A percentile compares a stretch with the other conserved stretches of the same genome.
These are phyloP conservation scores for Phytopythium litorale DNA, from an alignment of 352 stramenopile species.

Conservation along the genomic window DNA sequence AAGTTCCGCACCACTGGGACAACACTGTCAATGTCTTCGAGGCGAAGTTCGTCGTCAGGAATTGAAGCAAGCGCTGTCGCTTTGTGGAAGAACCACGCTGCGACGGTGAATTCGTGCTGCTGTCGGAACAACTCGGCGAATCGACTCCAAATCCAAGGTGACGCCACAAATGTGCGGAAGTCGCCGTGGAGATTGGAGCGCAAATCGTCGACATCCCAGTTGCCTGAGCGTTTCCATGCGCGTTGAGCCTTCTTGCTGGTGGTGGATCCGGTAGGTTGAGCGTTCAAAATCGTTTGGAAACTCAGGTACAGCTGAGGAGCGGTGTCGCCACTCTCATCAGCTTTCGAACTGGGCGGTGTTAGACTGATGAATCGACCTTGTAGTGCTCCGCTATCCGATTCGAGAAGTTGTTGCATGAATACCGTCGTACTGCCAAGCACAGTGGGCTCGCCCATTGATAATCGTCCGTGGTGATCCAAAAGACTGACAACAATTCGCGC, in stretches of 20 bases:
- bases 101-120: conserved; percentile 43
- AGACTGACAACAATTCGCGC: conserved; percentile 38
- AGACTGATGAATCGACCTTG: conserved; percentile 24
- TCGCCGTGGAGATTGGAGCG: conserved; percentile 43
- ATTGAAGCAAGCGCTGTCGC: conserved; percentile 5
- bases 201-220: conserved; percentile 44
- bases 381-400: conserved; percentile 12
- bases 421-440: conserved; percentile 40
- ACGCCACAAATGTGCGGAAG: conserved; percentile 38
- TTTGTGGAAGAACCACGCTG: conserved; percentile 41
- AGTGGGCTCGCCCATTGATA: conserved; percentile 16
- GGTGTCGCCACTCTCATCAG: not conserved
- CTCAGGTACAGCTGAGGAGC: conserved; percentile 16
- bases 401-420: conserved; percentile 32
- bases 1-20: conserved; percentile 19
- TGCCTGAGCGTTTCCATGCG: conserved; percentile 25
- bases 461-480: conserved; percentile 28
- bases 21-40: not conserved
- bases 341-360: not conserved
- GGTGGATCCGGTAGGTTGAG: conserved; percentile 7
- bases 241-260: conserved; percentile 7
- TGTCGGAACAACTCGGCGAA: conserved; percentile 32
- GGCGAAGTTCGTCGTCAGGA: not conserved
- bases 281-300: conserved; percentile 26
- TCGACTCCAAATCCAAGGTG: conserved; percentile 58